Evolutionary conservation across 1,284 basidiomycete species (phyloP).

Genomic region (Pseudozyma flocculosa): DNA sequence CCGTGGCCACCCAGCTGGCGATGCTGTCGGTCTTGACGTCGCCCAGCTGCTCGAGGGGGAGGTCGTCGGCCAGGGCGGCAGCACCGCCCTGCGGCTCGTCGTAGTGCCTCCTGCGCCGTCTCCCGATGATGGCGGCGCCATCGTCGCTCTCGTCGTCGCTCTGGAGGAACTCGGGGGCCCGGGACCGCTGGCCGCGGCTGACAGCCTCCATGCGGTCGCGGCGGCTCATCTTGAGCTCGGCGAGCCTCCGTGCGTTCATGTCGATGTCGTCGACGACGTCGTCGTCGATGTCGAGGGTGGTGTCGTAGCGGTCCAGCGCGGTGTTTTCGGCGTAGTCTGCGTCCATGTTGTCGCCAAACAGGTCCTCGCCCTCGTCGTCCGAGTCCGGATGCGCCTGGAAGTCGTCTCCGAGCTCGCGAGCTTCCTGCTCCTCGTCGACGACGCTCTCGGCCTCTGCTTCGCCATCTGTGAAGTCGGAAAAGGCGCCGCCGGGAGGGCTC

Average conservation of each 20-base stretch:
- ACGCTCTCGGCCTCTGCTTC: slow-evolving; percentile 33
- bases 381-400: slow-evolving; percentile 68
- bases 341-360: slow-evolving; percentile 77
- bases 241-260: slow-evolving; percentile 73
- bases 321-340: slow-evolving; percentile 84
- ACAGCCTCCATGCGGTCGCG: slow-evolving; percentile 78
- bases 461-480: slow-evolving; percentile 52
- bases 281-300: slow-evolving; percentile 78
- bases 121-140: slow-evolving; percentile 52
- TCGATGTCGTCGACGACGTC: slow-evolving; percentile 75
- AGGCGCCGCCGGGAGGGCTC: slow-evolving; percentile 45
- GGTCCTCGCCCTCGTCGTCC: slow-evolving; percentile 78
- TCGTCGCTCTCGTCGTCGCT: slow-evolving; percentile 65
- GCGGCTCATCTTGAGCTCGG: slow-evolving; percentile 82
- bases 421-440: slow-evolving; percentile 52
- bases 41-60: slow-evolving; percentile 90
- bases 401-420: slow-evolving; percentile 58
- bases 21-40: slow-evolving; percentile 97
- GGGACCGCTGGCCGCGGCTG: slow-evolving; percentile 63
- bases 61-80: slow-evolving; percentile 68
- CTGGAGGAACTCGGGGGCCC: slow-evolving; percentile 80
- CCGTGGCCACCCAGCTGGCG: slow-evolving; percentile 92
- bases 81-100: slow-evolving; percentile 66
- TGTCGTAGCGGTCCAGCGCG: slow-evolving; percentile 82
- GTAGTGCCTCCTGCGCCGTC: slow-evolving; percentile 59